phyloP scores from a whole-genome alignment of 1,284 basidiomycete species.

The Cystobasidiaceae sp. region DNA sequence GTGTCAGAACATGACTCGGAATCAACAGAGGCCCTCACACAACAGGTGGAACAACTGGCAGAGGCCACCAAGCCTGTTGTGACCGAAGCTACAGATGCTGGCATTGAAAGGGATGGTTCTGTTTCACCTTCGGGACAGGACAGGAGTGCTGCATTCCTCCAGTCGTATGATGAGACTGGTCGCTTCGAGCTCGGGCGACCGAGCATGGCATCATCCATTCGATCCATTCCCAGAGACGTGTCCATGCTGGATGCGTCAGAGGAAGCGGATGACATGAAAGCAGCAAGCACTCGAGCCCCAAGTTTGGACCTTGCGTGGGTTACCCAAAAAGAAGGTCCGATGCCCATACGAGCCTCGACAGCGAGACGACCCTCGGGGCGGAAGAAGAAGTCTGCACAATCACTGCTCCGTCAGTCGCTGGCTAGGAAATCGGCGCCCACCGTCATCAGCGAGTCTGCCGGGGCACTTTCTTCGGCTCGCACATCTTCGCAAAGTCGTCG shows the following conservation, averaged over 20 bases:
- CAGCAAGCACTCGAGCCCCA: conserved; percentile 11
- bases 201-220: neutral
- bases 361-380: neutral
- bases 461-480: too few relatives aligned
- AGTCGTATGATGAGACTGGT: neutral
- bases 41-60: too few relatives aligned
- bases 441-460: too few relatives aligned
- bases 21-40: too few relatives aligned
- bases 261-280: conserved; percentile 3
- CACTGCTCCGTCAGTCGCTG: neutral
- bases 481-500: too few relatives aligned
- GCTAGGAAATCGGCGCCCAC: too few relatives aligned
- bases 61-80: neutral
- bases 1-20: too few relatives aligned
- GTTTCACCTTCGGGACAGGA: too few relatives aligned
- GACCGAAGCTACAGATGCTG: neutral
- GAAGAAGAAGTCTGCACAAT: conserved; percentile 3
- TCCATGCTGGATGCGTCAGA: neutral
- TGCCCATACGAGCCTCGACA: neutral
- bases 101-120: too few relatives aligned
- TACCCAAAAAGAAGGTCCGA: neutral
- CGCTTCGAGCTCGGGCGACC: neutral
- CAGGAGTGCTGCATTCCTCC: neutral
- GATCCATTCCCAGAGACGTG: neutral
- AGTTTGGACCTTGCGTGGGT: conserved; percentile 15